These are phyloP conservation scores for Tylopilus subfusipes DNA, from an alignment of 768 basidiomycete genomes.

Conservation along the genomic window DNA sequence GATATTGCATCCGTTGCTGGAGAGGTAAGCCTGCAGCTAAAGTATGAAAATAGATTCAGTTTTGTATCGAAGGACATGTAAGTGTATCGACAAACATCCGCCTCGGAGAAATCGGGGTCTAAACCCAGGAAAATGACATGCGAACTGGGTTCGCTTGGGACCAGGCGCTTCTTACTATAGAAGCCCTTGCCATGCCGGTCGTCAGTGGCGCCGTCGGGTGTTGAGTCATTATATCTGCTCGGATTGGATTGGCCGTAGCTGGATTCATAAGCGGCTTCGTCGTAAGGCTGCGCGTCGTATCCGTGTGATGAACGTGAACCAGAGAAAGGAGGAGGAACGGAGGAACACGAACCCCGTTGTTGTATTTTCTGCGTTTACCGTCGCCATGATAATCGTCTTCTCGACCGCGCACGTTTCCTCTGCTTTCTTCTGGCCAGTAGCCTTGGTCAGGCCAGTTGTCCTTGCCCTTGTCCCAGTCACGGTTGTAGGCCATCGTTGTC, in stretches of 20 bases:
- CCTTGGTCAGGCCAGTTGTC: conserved; percentile 48
- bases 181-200: conserved; percentile 43
- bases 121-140: conserved; percentile 96
- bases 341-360: conserved; percentile 58
- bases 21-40: conserved; percentile 79
- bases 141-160: conserved; percentile 81
- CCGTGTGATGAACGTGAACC: conserved; percentile 36
- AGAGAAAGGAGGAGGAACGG: not conserved
- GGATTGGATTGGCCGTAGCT: conserved; percentile 30
- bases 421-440: conserved; percentile 38
- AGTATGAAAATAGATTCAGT: conserved; percentile 33
- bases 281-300: conserved; percentile 50
- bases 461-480: conserved; percentile 87
- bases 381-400: conserved; percentile 70
- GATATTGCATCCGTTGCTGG: conserved; percentile 66
- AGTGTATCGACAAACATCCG: conserved; percentile 67
- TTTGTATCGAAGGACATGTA: conserved; percentile 35
- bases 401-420: conserved; percentile 47
- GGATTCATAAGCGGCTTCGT: conserved; percentile 41
- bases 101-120: conserved; percentile 89
- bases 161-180: conserved; percentile 67
- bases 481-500: conserved; percentile 63
- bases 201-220: conserved; percentile 51
- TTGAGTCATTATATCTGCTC: conserved; percentile 28
- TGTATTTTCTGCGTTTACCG: conserved; percentile 76